Base-by-base conservation (phyloP, 495 filamentous ascomycete genomes). In the Clohesyomyces aquaticus region DNA sequence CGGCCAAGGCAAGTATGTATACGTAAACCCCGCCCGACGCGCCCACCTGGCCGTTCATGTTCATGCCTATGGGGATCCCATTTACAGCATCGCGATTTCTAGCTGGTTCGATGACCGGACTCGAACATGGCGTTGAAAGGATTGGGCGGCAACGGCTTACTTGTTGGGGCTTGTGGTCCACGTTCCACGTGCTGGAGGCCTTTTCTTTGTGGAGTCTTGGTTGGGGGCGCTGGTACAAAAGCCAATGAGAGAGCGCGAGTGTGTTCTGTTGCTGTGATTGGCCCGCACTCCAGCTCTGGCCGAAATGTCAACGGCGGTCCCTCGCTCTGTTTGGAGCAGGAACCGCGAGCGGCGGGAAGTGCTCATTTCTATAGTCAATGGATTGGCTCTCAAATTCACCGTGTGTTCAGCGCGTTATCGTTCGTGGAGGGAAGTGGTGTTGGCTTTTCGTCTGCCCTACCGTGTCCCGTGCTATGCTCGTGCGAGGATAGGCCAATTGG, bases 1-100 rank as follows among this genome's bases (percentile, higher is more conserved):
- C 52, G 38, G 16, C 9, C 18, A 38, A 64, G 61, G 61, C 61
- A 64, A 64, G 61, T 64, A 64, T 53, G 23, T 38, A 48, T 38
- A 42, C 42, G 52, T 52, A 48, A 54, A 35, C 45, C 21, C n/a
- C 42, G 46, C 12, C 50, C 38, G 57, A 23, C 35, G 32, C 23
- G 22, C 25, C 21, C 55, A 27, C 43, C 22, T 51, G 16, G 46
- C 32, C 32, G 32, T 38, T 38, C 32, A 53, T 53, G 32, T 38
- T 38, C 32, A 53, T 53, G 25, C 29, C 4, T 35, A 29, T 28
- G 6, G 22, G 50, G 50, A 11, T 21, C 14, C 32, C 32, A 38
- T 38, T 38, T 38, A 6, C 32, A 14, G 6, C 32, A 38, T 41
- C 27, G 14, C 27, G 4, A 35, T 32, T 25, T 22, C 28, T 21